Conservation (phyloP, 2,329 filamentous ascomycete genomes). For the Arachnomyces sp. region DNA sequence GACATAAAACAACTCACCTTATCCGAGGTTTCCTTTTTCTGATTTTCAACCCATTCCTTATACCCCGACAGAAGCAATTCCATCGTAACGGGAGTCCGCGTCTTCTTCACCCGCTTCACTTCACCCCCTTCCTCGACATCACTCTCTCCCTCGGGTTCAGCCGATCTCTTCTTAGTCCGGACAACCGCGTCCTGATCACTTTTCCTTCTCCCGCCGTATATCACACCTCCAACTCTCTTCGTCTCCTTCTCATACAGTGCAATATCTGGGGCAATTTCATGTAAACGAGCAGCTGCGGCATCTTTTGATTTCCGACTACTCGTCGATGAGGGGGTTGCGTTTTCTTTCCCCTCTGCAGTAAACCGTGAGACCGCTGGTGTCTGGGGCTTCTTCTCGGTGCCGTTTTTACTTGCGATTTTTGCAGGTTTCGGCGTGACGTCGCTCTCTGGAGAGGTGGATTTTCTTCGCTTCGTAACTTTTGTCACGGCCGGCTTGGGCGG, state of each 20-base stretch:
- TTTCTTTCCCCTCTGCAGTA: constrained; percentile 64
- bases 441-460: constrained; percentile 13
- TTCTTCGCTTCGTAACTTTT: constrained; percentile 15
- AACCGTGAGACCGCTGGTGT: constrained; percentile 50
- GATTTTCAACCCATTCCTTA: constrained; percentile 68
- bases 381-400: constrained; percentile 28
- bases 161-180: constrained; percentile 33
- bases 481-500: constrained; percentile 17
- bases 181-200: constrained; percentile 29
- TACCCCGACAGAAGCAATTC: constrained; percentile 79
- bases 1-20: constrained; percentile 51
- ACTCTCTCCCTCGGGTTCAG: constrained; percentile 42
- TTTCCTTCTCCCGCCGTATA: constrained; percentile 49
- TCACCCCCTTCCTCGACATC: constrained; percentile 45
- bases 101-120: constrained; percentile 56
- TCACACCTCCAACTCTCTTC: constrained; percentile 65
- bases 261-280: constrained; percentile 74
- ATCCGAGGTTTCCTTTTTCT: constrained; percentile 69
- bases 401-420: constrained; percentile 22
- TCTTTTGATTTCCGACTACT: constrained; percentile 82
- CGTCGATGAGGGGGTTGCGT: constrained; percentile 68
- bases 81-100: constrained; percentile 59
- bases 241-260: constrained; percentile 87
- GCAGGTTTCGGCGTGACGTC: constrained; percentile 20
- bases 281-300: constrained; percentile 68